Conservation (phyloP, 176 grass and related monocot species). For the Rhynchospora breviuscula region DNA sequence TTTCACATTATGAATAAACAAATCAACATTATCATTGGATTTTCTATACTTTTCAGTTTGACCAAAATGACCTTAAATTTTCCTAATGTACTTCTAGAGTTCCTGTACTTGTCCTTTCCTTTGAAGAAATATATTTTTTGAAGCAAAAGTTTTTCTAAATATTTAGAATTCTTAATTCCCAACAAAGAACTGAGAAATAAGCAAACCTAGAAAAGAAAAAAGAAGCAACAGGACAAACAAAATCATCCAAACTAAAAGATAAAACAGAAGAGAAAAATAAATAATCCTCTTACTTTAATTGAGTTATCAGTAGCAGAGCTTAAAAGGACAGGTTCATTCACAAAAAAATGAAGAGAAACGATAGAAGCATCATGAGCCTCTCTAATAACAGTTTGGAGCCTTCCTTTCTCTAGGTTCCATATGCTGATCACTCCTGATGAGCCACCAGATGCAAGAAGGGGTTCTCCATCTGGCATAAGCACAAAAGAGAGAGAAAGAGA, state of each 20-base stretch:
- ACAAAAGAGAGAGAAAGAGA: constrained; percentile 21
- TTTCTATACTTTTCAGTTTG: not conserved
- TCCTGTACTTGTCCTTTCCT: not conserved
- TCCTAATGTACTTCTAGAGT: not conserved
- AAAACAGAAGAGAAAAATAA: not conserved
- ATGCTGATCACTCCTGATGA: constrained; percentile 96
- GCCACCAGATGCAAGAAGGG: constrained; percentile 83
- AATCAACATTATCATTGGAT: not conserved
- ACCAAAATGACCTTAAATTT: not conserved
- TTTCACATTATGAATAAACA: not conserved
- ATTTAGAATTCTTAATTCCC: not conserved
- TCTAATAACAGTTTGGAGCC: constrained; percentile 83
- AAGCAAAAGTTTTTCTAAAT: not conserved
- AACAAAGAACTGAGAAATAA: not conserved
- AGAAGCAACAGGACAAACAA: not conserved
- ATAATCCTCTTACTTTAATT: constrained; percentile 60
- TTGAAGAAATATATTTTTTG: not conserved
- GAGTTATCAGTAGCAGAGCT: constrained; percentile 98
- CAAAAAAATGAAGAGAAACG: constrained; percentile 83
- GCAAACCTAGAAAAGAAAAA: not conserved
- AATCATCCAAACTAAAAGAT: not conserved
- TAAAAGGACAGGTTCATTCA: constrained; percentile 92
- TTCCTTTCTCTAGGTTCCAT: constrained; percentile 94
- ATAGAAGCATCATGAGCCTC: constrained; percentile 91
- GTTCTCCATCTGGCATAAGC: constrained; percentile 71